These are phyloP conservation scores for Baudoinia panamericana DNA, from an alignment of 495 filamentous ascomycete species.

Conservation along the genomic window DNA sequence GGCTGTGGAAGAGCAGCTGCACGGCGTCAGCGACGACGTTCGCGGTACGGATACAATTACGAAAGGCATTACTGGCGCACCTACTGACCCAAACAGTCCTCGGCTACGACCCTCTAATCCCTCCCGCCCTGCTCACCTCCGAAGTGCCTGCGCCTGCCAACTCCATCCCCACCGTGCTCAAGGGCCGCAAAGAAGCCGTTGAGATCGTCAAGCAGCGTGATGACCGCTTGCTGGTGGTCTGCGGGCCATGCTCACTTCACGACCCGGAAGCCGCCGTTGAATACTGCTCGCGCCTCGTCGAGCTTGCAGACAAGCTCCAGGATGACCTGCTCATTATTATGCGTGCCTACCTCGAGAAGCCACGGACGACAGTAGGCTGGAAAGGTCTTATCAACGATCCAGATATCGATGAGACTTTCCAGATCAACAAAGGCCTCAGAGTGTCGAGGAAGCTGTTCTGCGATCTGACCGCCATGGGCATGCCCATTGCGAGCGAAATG, in stretches of 20 bases:
- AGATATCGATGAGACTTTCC: slow-evolving; percentile 90
- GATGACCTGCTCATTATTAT: slow-evolving; percentile 86
- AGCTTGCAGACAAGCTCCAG: slow-evolving; percentile 56
- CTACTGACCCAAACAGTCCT: slow-evolving; percentile 46
- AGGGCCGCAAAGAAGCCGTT: slow-evolving; percentile 70
- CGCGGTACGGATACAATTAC: slow-evolving; percentile 23
- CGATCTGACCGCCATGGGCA: slow-evolving; percentile 69
- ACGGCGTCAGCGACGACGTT: slow-evolving; percentile 29
- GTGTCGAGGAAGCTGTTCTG: slow-evolving; percentile 80
- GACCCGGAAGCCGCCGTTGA: slow-evolving; percentile 80
- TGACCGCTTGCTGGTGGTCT: slow-evolving; percentile 85
- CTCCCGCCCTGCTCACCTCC: slow-evolving; percentile 71
- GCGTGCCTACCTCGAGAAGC: slow-evolving; percentile 98
- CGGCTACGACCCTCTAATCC: slow-evolving; percentile 89
- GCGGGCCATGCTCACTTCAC: slow-evolving; percentile 95
- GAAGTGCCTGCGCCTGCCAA: slow-evolving; percentile 57
- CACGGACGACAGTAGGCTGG: slow-evolving; percentile 97
- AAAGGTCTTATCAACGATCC: slow-evolving; percentile 98
- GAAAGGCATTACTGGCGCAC: neutral
- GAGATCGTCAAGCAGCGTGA: slow-evolving; percentile 66
- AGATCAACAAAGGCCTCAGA: slow-evolving; percentile 97
- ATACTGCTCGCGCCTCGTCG: slow-evolving; percentile 67
- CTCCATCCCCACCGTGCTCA: slow-evolving; percentile 52
- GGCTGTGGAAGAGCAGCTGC: slow-evolving; percentile 9
- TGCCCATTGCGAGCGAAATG: slow-evolving; percentile 96